Percentiles rank a stretch among this genome's conserved stretches.
Evolutionary conservation across 1,139 yeast genomes (phyloP).

Genomic region (Taphrina flavorubra): DNA sequence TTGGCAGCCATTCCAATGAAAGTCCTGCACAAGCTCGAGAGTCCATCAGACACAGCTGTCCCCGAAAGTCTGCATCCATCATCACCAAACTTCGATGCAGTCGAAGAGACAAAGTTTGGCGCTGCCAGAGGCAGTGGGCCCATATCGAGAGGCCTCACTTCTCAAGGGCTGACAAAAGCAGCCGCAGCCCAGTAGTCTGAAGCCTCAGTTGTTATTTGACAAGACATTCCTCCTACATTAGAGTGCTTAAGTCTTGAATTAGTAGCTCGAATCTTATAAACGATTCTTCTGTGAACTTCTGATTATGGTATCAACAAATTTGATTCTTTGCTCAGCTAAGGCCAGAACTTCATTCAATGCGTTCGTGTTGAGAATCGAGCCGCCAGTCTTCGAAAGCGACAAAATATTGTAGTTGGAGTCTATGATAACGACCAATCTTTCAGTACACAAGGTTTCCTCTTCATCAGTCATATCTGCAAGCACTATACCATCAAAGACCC

Average conservation of each 20-base stretch:
- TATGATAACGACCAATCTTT: constrained; percentile 32
- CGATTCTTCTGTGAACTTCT: constrained; percentile 8
- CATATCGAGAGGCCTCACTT: not conserved
- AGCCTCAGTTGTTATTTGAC: too few relatives aligned
- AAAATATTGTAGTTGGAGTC: constrained; percentile 18
- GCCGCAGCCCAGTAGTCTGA: constrained; percentile 2
- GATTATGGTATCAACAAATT: constrained; percentile 9
- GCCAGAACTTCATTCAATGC: constrained; percentile 20
- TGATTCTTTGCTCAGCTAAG: constrained; percentile 14
- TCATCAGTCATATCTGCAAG: constrained; percentile 44
- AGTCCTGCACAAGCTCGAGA: not conserved
- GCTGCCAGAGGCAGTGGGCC: constrained; percentile 18
- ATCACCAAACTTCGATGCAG: not conserved
- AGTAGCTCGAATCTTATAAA: not conserved
- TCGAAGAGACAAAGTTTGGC: not conserved
- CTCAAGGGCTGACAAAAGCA: constrained; percentile 10
- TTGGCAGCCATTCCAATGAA: not conserved
- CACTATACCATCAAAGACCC: constrained; percentile 40
- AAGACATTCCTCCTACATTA: too few relatives aligned
- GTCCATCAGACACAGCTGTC: not conserved
- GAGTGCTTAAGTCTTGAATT: too few relatives aligned
- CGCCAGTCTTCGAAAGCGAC: constrained; percentile 36
- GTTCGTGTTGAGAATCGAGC: constrained; percentile 9
- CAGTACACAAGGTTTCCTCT: constrained; percentile 42
- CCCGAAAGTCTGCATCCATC: not conserved